Evolutionary conservation across 2,329 filamentous ascomycete species (phyloP).

Genomic region (Sporothrix pallida): DNA sequence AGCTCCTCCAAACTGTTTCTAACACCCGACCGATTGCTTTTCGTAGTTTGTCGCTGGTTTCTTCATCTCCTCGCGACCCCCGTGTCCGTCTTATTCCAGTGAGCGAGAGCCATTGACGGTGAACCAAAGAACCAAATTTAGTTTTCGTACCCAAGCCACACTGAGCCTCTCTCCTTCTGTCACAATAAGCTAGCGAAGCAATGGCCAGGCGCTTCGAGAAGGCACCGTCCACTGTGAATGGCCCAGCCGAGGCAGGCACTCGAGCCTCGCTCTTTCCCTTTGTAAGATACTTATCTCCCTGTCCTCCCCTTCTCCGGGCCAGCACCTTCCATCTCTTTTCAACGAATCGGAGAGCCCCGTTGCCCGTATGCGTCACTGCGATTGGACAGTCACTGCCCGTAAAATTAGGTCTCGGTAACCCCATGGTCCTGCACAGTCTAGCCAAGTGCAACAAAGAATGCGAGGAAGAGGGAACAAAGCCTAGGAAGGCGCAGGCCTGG

Average conservation of each 20-base stretch:
- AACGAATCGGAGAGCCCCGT: conserved; percentile 11
- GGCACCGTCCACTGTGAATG: background rate
- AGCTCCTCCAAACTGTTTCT: background rate
- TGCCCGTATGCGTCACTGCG: conserved; percentile 19
- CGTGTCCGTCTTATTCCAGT: conserved; percentile 10
- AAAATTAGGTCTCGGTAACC: background rate
- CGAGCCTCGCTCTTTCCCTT: background rate
- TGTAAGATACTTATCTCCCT: background rate
- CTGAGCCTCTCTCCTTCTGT: background rate
- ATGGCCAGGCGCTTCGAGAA: conserved; percentile 1
- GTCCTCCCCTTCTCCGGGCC: too few species aligned
- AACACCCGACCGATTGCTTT: background rate
- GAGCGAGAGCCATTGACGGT: background rate
- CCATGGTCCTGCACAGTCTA: background rate
- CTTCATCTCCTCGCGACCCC: background rate
- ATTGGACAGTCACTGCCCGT: conserved; percentile 10
- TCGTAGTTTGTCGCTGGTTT: background rate
- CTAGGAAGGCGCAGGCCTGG: background rate
- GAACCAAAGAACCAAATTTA: too few species aligned
- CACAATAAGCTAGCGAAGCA: conserved; percentile 4
- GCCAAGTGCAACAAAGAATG: background rate
- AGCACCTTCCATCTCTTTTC: background rate
- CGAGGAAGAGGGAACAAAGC: background rate
- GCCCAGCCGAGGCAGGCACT: background rate
- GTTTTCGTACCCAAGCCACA: conserved; percentile 20